These are phyloP conservation scores for Guyanaporus albipodus DNA, from an alignment of 768 basidiomycete genomes.

Conservation along the genomic window DNA sequence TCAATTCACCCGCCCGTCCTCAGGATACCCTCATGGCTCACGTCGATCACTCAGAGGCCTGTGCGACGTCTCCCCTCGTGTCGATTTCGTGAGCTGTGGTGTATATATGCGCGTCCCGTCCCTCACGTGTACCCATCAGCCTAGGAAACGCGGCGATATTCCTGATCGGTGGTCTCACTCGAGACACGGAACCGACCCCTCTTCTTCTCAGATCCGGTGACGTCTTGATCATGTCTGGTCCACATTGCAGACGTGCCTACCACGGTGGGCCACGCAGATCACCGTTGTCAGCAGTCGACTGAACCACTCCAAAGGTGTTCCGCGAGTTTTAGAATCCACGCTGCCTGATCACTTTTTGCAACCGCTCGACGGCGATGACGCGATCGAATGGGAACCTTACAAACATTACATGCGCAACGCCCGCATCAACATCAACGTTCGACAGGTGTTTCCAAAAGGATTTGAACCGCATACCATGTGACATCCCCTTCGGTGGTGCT, in stretches of 20 bases:
- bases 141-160: conserved; percentile 89
- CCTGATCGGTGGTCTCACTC: conserved; percentile 79
- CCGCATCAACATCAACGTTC: conserved; percentile 88
- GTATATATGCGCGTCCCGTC: not conserved
- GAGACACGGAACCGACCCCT: conserved; percentile 71
- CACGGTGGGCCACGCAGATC: conserved; percentile 61
- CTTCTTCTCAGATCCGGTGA: conserved; percentile 91
- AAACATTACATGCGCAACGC: conserved; percentile 60
- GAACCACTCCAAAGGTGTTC: conserved; percentile 54
- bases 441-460: conserved; percentile 81
- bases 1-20: not conserved
- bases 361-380: conserved; percentile 23
- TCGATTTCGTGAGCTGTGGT: conserved; percentile 75
- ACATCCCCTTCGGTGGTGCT: not conserved
- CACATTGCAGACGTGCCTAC: conserved; percentile 78
- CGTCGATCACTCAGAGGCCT: conserved; percentile 95
- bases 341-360: conserved; percentile 57
- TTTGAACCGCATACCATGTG: conserved; percentile 38
- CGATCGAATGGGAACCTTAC: conserved; percentile 56
- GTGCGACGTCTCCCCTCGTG: conserved; percentile 86
- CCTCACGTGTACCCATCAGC: conserved; percentile 36
- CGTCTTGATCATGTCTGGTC: conserved; percentile 89
- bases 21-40: conserved; percentile 95
- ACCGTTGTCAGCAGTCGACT: not conserved
- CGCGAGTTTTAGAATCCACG: conserved; percentile 79